Percentiles rank a stretch among this genome's conserved stretches.
Conservation (phyloP, 495 filamentous ascomycete species). For the Neurospora sp. region DNA sequence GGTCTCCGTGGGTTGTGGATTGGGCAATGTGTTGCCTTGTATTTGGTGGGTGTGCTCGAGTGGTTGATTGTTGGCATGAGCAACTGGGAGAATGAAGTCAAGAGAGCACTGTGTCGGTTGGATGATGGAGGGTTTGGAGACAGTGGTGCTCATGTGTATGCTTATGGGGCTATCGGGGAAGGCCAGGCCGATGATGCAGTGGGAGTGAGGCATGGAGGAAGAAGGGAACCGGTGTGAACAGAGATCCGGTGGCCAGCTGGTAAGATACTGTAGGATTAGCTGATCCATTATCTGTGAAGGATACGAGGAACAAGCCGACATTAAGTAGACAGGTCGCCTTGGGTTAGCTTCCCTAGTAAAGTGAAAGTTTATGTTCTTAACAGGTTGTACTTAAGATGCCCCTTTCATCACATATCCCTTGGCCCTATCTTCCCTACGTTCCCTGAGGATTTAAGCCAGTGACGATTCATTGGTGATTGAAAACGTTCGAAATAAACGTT, state of each 20-base stretch:
- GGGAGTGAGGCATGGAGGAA: background rate
- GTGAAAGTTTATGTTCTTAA: background rate
- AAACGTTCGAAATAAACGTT: background rate
- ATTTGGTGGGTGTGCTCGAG: slow-evolving; percentile 68
- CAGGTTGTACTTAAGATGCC: background rate
- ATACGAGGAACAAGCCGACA: background rate
- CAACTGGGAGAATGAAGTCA: slow-evolving; percentile 70
- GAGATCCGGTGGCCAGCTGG: background rate
- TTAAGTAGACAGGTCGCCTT: background rate
- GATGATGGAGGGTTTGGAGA: slow-evolving; percentile 38
- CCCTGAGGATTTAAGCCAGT: background rate
- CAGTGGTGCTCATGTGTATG: background rate
- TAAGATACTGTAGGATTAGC: background rate
- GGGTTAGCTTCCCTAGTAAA: background rate
- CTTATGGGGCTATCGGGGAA: slow-evolving; percentile 1
- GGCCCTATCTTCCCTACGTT: background rate
- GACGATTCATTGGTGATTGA: background rate
- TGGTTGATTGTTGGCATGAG: slow-evolving; percentile 74
- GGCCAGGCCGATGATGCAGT: slow-evolving; percentile 2
- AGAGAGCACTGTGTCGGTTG: slow-evolving; percentile 67
- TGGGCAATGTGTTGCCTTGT: slow-evolving; percentile 83
- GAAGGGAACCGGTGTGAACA: background rate
- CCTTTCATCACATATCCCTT: background rate
- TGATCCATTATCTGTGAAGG: background rate
- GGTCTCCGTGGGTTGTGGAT: slow-evolving; percentile 78